Conservation (phyloP, 2,329 filamentous ascomycete species). For the Coleophoma crateriformis region DNA sequence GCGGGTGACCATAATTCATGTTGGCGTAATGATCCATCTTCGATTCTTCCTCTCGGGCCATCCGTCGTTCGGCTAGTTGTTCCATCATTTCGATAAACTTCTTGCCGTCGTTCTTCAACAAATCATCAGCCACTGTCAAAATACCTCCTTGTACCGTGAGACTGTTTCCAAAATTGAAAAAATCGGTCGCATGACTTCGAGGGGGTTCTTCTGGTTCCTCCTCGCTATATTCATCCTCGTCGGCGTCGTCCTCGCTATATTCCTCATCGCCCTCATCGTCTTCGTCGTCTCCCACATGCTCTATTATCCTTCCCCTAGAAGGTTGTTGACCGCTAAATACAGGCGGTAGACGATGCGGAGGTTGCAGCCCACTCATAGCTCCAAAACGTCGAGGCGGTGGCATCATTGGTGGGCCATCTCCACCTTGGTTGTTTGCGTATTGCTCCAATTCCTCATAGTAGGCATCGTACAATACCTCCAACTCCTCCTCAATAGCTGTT, state of each 20-base stretch:
- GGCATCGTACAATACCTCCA: slow-evolving; percentile 95
- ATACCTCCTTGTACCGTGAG: slow-evolving; percentile 96
- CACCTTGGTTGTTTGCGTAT: slow-evolving; percentile 83
- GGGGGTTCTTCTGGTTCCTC: slow-evolving; percentile 60
- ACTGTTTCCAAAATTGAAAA: slow-evolving; percentile 97
- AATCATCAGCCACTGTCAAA: slow-evolving; percentile 94
- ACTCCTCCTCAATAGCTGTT: slow-evolving; percentile 94
- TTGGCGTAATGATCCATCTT: slow-evolving; percentile 60
- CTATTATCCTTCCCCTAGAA: slow-evolving; percentile 69
- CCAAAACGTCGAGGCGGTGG: slow-evolving; percentile 60
- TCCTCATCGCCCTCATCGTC: slow-evolving; percentile 42
- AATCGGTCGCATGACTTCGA: slow-evolving; percentile 69
- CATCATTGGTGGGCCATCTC: slow-evolving; percentile 64
- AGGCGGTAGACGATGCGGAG: slow-evolving; percentile 51
- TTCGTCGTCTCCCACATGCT: slow-evolving; percentile 48
- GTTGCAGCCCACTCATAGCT: slow-evolving; percentile 46
- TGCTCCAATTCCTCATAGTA: slow-evolving; percentile 98
- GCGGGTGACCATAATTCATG: slow-evolving; percentile 48
- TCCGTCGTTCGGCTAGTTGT: slow-evolving; percentile 91
- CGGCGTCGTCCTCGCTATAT: slow-evolving; percentile 41
- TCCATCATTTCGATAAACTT: slow-evolving; percentile 99
- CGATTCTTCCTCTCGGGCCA: slow-evolving; percentile 95
- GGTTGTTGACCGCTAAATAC: slow-evolving; percentile 62
- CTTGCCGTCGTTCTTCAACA: slow-evolving; percentile 97
- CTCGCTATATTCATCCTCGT: slow-evolving; percentile 65